Evolutionary conservation across 495 filamentous ascomycete species (phyloP), one percentile per base, ranked within the genome.

Genomic region (Aspergillus saccharolyticus): DNA sequence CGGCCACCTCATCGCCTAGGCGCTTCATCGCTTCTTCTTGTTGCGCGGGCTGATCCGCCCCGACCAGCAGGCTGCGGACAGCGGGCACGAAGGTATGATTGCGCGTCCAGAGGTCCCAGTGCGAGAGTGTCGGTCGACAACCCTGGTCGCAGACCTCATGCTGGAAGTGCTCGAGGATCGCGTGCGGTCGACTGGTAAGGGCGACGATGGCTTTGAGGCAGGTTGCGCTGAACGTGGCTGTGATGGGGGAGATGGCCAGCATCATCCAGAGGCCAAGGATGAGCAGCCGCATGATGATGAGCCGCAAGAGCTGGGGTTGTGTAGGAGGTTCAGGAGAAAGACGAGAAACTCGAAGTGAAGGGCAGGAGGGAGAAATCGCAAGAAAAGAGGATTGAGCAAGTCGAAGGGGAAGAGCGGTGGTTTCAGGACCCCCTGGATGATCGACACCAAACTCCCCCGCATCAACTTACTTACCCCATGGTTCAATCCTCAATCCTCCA

Each of bases 31-130:
- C 64, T 5, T 63, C 70, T 48, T 75, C 73, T 25, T 73, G 62
- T 18, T 67, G 66, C 4, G 7, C 14, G 71, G 70, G 25, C 16
- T 68, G 63, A 42, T 73, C 63, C 63, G 74, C 63, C 51, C 66
- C 65, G 6, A 58, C 60, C 63, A 71, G 70, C n/a, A 75, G 54
- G 52, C 58, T 69, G 65, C 70, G 73, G 42, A 75, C 72, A 12
- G 73, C 70, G 45, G 74, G 74, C 8, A 74, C 63, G 49, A 75
- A 77, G 28, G 71, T 67, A 60, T 75, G 72, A 61, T 73, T 70
- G 65, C 72, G 71, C 17, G 74, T 75, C 74, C 74, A 77, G 42
- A 75, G 71, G 55, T 77, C 74, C 74, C 74, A 77, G 54, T 75
- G 73, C 2, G 74, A 68, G 15, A 77, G 61, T 14, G 72, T 75